Conservation (phyloP, 225 moss, liverwort and hornwort genomes). For the Polytrichum commune region DNA sequence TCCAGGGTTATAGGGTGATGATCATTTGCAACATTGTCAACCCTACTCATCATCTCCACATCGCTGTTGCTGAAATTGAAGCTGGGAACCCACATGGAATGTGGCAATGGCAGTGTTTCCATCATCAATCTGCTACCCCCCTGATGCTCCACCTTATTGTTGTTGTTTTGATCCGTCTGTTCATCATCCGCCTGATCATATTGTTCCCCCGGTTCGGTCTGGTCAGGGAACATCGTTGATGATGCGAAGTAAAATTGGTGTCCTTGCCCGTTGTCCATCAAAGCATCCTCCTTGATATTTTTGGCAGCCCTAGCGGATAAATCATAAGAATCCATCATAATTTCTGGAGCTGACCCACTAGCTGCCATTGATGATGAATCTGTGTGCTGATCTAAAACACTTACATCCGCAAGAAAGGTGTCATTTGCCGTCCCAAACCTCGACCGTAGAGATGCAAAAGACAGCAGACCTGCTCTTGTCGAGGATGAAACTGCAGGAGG, state of each 20-base stretch:
- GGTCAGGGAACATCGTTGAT: not conserved
- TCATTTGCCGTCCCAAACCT: conserved; percentile 4
- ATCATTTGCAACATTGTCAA: not conserved
- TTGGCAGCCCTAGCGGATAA: not conserved
- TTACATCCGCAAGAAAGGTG: not conserved
- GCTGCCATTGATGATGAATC: not conserved
- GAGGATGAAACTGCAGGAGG: conserved; percentile 1
- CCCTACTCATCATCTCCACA: not conserved
- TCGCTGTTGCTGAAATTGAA: conserved; percentile 5
- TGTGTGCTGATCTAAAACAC: conserved; percentile 1
- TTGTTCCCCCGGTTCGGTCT: no score
- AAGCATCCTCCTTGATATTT: not conserved
- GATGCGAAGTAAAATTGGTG: conserved; percentile 10
- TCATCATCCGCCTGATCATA: no score
- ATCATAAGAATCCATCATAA: not conserved
- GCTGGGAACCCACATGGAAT: conserved; percentile 9
- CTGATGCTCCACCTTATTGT: no score
- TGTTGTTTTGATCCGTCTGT: no score
- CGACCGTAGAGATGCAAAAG: conserved; percentile 13
- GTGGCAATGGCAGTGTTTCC: conserved; percentile 9
- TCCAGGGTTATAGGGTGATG: not conserved
- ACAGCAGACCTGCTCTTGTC: conserved; percentile 5
- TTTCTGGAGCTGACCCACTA: conserved; percentile 2
- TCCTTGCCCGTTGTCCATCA: conserved; percentile 3
- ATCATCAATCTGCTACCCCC: conserved; percentile 1